Conservation (phyloP, 192 early-diverging fungal genomes). For the Coemansia sp. region DNA sequence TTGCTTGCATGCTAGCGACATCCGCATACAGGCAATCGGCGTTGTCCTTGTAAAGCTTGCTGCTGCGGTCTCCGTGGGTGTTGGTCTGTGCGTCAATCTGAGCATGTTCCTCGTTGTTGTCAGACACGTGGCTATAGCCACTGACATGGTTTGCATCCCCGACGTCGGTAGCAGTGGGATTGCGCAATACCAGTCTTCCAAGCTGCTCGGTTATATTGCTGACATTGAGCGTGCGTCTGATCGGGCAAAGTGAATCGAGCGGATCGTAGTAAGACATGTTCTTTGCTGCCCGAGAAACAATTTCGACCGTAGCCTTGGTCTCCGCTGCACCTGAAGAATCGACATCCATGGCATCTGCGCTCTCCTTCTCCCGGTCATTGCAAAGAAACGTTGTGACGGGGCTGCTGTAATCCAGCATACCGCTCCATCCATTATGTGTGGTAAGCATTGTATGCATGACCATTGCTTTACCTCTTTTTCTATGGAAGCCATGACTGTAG, state of each 20-base stretch:
- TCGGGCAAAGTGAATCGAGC: slow-evolving; percentile 5
- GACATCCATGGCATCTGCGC: slow-evolving; percentile 7
- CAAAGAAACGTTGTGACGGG: slow-evolving; percentile 19
- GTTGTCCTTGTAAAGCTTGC: background rate
- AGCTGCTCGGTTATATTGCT: slow-evolving; percentile 6
- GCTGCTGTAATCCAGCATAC: slow-evolving; percentile 16
- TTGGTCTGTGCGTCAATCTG: background rate
- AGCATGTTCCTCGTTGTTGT: background rate
- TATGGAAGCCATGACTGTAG: background rate
- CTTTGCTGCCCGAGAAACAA: background rate
- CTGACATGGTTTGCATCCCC: background rate
- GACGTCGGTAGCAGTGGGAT: background rate
- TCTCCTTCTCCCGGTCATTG: background rate
- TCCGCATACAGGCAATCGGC: slow-evolving; percentile 17
- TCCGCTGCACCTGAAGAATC: background rate
- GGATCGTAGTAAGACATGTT: slow-evolving; percentile 11
- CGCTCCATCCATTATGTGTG: slow-evolving; percentile 13
- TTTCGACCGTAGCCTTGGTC: background rate
- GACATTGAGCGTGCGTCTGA: slow-evolving; percentile 21
- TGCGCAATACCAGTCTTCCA: background rate
- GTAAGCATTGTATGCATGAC: slow-evolving; percentile 25
- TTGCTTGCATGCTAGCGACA: slow-evolving; percentile 24
- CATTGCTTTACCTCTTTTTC: background rate
- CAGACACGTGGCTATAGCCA: too few species aligned
- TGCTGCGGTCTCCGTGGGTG: background rate